Evolutionary conservation across 1,284 basidiomycete species (phyloP), one percentile per base, ranked within the genome.

Genomic region (Rugosomyces carneus): DNA sequence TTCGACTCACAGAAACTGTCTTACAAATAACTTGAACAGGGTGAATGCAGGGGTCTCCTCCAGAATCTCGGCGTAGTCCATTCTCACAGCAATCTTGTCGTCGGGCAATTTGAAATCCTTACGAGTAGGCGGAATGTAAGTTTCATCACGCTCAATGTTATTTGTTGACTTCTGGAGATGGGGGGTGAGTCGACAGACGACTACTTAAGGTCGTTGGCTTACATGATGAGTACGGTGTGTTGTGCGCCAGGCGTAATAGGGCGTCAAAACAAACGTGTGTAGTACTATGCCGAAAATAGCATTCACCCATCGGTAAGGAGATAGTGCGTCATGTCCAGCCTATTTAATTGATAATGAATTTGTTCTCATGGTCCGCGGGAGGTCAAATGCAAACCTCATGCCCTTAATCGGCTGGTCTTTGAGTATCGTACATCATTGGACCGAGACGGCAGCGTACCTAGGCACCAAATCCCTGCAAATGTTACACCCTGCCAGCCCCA

Each of bases 101-200:
- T 65, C 53, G 0, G 73, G 72, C 29, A 79, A 62, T 16, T 71
- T 71, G 39, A 75, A 66, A 18, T 73, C 68, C 34, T 63, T 68
- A 29, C 76, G 61, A 2, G 72, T 76, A 24, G 66, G 68, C 4
- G 77, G 78, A 10, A 77, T 63, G 43, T 76, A 80, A 8, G 75
- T 78, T 53, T 80, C 78, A 47, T 80, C 78, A 2, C 70, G 66
- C 41, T 78, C 76, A 55, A 75, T 50, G 40, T 65, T 59, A 38
- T 73, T 62, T 2, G 67, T 68, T 2, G 61, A 50, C 63, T 67
- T 66, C 66, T 68, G 45, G 35, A n/a, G 35, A 16, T n/a, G 47
- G 57, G 5, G 37, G 59, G 58, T 21, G 58, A 51, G 40, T 9
- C 16, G 36, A 37, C 41, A 42, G 31, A 15, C 21, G 18, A 15